These are phyloP conservation scores for Phytophthora rubi DNA, from an alignment of 352 stramenopile genomes.

Conservation along the genomic window DNA sequence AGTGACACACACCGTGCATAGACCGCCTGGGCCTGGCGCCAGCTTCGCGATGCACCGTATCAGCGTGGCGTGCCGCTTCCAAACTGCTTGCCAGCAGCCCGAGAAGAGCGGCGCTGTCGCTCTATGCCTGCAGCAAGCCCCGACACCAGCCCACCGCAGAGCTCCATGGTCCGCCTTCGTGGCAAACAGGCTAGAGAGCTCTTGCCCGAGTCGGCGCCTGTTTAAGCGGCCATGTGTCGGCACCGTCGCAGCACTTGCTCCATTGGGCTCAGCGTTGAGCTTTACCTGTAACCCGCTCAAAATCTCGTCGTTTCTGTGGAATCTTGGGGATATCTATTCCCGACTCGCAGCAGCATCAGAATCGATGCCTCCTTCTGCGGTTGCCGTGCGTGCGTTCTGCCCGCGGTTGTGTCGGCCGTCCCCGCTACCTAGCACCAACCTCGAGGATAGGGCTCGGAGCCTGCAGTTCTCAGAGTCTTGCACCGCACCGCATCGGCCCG, in stretches of 20 bases:
- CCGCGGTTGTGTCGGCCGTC: neutral
- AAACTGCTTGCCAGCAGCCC: constrained; percentile 9
- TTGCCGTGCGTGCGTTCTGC: constrained; percentile 14
- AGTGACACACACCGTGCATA: constrained; percentile 28
- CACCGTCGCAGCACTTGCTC: neutral
- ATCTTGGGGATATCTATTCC: neutral
- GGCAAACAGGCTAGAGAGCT: constrained; percentile 30
- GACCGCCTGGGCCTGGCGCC: constrained; percentile 18
- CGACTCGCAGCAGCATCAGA: constrained; percentile 11
- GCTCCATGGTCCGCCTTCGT: constrained; percentile 19
- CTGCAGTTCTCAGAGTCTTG: neutral
- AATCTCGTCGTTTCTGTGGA: neutral
- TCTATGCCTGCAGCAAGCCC: constrained; percentile 10
- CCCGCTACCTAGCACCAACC: constrained; percentile 12
- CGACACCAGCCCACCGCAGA: neutral
- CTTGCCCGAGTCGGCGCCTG: constrained; percentile 34
- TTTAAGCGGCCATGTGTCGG: constrained; percentile 10
- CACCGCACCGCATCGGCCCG: constrained; percentile 4
- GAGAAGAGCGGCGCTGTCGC: constrained; percentile 2
- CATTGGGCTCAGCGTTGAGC: neutral
- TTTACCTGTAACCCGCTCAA: neutral
- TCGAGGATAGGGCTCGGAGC: constrained; percentile 1
- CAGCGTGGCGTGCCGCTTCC: constrained; percentile 21
- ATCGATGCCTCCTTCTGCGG: neutral
- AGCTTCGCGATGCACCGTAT: constrained; percentile 35